A percentile compares a stretch with the other conserved stretches of the same genome.
These are phyloP conservation scores for Quercus variabilis DNA, from an alignment of 306 rosid genomes.

Conservation along the genomic window DNA sequence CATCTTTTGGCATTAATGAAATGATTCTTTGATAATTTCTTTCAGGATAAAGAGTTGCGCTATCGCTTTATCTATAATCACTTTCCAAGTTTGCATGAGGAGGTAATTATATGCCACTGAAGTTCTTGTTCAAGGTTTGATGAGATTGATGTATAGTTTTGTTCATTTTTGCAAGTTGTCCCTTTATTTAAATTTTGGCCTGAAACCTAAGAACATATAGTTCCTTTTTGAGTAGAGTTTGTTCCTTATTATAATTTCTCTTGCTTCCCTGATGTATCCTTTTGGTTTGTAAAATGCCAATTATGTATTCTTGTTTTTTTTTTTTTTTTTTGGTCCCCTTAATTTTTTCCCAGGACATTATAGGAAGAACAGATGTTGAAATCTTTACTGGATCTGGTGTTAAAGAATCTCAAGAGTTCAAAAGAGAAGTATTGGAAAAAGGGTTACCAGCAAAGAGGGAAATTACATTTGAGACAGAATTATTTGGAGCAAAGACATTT, in stretches of 20 bases:
- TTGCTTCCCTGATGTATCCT: constrained; percentile 12
- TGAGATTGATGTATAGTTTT: constrained; percentile 10
- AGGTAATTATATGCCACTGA: constrained; percentile 57
- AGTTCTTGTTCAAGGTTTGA: constrained; percentile 36
- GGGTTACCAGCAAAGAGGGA: constrained; percentile 88
- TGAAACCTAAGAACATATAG: not conserved
- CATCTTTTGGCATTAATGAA: not conserved
- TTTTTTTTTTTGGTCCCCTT: not conserved
- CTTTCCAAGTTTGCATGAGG: constrained; percentile 91
- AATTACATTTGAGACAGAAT: constrained; percentile 80
- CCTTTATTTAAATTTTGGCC: not conserved
- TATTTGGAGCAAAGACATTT: constrained; percentile 84
- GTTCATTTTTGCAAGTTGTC: not conserved
- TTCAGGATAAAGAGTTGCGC: constrained; percentile 88
- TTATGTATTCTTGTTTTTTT: not conserved
- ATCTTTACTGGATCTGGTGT: constrained; percentile 88
- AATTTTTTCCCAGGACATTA: constrained; percentile 58
- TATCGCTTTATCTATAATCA: constrained; percentile 98
- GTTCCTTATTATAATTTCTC: constrained; percentile 6
- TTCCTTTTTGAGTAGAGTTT: not conserved
- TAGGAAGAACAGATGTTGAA: constrained; percentile 93
- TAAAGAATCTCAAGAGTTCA: constrained; percentile 81
- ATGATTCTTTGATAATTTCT: constrained; percentile 22
- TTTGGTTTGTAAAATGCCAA: not conserved
- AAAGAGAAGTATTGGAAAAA: constrained; percentile 88